Base-by-base conservation (phyloP, 192 early-diverging fungal species). In the Backusella parvicylindrica region DNA sequence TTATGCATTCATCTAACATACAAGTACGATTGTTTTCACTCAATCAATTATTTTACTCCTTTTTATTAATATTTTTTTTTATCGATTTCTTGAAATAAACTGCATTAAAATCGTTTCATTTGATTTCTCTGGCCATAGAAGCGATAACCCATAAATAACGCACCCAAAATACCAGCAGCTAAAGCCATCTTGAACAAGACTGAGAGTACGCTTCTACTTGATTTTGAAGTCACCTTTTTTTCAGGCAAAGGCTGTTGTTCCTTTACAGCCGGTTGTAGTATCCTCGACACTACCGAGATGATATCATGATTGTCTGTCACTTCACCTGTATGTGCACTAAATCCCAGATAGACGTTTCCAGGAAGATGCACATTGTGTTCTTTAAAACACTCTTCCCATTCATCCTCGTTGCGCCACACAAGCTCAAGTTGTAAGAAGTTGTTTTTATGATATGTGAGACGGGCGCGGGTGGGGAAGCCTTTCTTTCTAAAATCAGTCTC, bases 251-350 rank as follows among this genome's bases (percentile, higher is more conserved):
- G 35, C 4, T 16, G 18, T 12, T 23, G 9, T 33, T 75, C 75
- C 5, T 64, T 75, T 3, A 65, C 31, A 15, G 63, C 47, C 36
- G 79, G 66, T 43, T 35, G 28, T 12, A 84, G 26, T 0, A 73
- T 23, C 18, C 28, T 72, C 21, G 84, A 77, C 7, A 79, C 71
- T 15, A 87, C 83, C 23, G 78, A 77, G 64, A 88, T 80, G 64
- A 88, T 88, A 63, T 86, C 84, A 56, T 81, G 80, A 15, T 77
- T 82, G 35, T 82, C 81, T 40, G 88, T 87, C 56, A 96, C 91
- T 67, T 94, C 96, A 68, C 98, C 98, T 0, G 98, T 99, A 43
- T 89, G 84, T 1, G 96, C 94, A 47, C 93, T 89, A 84, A 98
- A 98, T 6, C 97, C 97, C 47, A 98, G 84, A 81, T 95, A 98